Evolutionary conservation across 176 grass and related monocot genomes (phyloP).

Genomic region (Chrysopogon serrulatus): DNA sequence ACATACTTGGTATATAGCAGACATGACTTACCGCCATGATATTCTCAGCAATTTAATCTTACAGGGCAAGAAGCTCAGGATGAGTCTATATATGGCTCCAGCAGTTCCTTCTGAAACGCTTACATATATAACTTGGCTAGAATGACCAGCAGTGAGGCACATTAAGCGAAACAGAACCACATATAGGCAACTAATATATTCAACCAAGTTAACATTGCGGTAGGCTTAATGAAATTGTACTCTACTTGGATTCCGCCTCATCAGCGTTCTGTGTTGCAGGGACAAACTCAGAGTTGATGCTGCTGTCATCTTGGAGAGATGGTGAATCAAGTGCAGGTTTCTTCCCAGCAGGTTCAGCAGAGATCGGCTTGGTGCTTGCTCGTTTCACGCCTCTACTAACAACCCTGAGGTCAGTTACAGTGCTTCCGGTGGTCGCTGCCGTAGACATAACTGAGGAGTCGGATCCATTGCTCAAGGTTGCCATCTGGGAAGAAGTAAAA

Average conservation of each 20-base stretch:
- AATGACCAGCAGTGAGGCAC: neutral
- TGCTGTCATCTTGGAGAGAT: constrained; percentile 31
- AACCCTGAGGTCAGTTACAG: constrained; percentile 79
- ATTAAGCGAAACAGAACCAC: neutral
- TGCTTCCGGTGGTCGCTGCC: constrained; percentile 54
- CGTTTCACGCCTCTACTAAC: constrained; percentile 92
- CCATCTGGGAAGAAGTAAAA: constrained; percentile 70
- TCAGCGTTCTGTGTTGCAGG: neutral
- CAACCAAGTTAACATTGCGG: constrained; percentile 2
- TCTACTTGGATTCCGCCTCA: constrained; percentile 36
- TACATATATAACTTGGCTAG: neutral
- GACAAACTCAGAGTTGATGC: constrained; percentile 21
- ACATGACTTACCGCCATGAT: no score
- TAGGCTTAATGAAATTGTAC: neutral
- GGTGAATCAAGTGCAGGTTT: constrained; percentile 31
- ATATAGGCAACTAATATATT: neutral
- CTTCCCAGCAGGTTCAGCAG: constrained; percentile 36
- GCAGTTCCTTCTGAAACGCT: neutral
- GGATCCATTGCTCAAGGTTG: constrained; percentile 48
- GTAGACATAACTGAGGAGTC: constrained; percentile 71
- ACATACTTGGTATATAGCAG: neutral
- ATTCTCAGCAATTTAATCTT: neutral
- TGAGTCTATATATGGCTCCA: neutral
- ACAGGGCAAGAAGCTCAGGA: neutral
- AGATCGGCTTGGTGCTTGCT: constrained; percentile 52